A percentile compares a stretch with the other conserved stretches of the same genome.
phyloP scores from a whole-genome alignment of 345 rosid genomes.

The Gossypium raimondii region DNA sequence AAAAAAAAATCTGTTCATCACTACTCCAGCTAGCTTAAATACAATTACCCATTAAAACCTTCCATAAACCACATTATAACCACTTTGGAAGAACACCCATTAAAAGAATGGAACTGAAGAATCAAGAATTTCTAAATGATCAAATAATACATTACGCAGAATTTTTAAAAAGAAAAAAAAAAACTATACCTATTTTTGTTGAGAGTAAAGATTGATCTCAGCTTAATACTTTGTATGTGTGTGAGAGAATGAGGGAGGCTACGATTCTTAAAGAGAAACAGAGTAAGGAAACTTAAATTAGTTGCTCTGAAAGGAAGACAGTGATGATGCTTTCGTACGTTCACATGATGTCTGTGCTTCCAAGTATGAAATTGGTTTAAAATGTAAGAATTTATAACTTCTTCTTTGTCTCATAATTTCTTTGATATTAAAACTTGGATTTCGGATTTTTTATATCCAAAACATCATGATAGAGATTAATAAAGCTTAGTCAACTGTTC shows the following conservation, averaged over 20 bases:
- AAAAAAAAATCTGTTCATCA: not conserved
- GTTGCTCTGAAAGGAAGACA: not conserved
- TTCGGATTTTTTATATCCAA: not conserved
- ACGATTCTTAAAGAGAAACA: not conserved
- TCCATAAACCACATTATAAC: constrained; percentile 3
- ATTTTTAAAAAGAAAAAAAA: not conserved
- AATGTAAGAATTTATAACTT: not conserved
- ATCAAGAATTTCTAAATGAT: not conserved
- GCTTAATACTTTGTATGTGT: not conserved
- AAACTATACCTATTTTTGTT: not conserved
- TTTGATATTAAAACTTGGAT: not conserved
- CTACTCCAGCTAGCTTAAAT: not conserved
- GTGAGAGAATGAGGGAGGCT: not conserved
- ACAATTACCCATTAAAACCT: not conserved
- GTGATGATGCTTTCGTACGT: not conserved
- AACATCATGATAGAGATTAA: too few relatives aligned
- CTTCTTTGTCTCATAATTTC: not conserved
- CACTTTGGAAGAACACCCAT: not conserved
- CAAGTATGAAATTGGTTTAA: not conserved
- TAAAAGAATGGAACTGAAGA: not conserved
- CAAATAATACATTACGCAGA: not conserved
- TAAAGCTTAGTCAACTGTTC: too few relatives aligned
- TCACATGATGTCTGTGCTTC: not conserved
- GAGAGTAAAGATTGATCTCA: not conserved
- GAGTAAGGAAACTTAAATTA: not conserved